phyloP scores from a whole-genome alignment of 371 early-diverging fungal species.

The Mortierella sp. region DNA sequence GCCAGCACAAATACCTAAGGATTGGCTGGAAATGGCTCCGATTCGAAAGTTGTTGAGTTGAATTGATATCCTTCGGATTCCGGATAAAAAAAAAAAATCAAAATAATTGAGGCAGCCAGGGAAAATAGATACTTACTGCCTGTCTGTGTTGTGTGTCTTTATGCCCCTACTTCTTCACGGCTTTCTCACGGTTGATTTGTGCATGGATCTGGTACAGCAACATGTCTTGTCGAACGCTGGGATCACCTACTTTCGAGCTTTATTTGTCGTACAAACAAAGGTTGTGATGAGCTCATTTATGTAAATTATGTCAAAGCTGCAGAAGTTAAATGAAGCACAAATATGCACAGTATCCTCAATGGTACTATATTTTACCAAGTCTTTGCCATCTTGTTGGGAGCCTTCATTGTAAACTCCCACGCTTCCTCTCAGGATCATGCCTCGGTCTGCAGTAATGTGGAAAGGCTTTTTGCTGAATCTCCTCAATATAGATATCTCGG shows the following conservation, averaged over 20 bases:
- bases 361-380: too few species aligned
- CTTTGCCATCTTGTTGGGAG: too few species aligned
- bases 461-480: neutral
- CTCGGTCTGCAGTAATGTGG: neutral
- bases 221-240: neutral
- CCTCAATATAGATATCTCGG: neutral
- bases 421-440: too few species aligned
- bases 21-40: conserved; percentile 9
- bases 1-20: neutral
- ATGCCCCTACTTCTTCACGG: neutral
- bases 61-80: neutral
- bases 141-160: neutral
- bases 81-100: too few species aligned
- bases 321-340: neutral
- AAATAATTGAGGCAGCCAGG: neutral
- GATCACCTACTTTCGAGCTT: neutral
- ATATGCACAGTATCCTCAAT: too few species aligned
- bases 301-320: neutral
- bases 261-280: neutral
- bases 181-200: neutral
- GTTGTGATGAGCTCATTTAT: neutral
- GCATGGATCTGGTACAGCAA: too few species aligned
- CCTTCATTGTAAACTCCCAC: too few species aligned
- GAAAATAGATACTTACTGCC: neutral
- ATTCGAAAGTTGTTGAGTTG: conserved; percentile 5